Evolutionary conservation across 129 eudicot genomes (phyloP).

Genomic region (Ambrosia artemisiifolia): DNA sequence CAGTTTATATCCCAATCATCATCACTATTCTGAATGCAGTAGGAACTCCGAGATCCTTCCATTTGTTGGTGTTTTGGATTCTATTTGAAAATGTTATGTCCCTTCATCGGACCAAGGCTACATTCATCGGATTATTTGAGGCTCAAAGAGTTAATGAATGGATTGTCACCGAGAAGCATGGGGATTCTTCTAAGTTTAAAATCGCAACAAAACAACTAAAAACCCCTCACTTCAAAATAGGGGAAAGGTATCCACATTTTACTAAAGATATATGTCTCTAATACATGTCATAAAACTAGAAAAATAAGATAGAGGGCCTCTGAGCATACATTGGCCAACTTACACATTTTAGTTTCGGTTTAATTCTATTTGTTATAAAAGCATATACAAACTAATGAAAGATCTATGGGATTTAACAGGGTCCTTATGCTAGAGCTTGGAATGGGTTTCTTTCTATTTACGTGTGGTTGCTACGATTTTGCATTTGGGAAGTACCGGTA

Average conservation of each 20-base stretch:
- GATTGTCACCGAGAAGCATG: slow-evolving; percentile 75
- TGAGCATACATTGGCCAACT: no score
- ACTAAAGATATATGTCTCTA: background rate
- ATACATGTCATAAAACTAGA: background rate
- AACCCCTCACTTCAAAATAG: slow-evolving; percentile 40
- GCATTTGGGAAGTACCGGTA: slow-evolving; percentile 61
- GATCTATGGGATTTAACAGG: slow-evolving; percentile 21
- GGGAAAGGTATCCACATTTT: slow-evolving; percentile 40
- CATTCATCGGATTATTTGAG: slow-evolving; percentile 63
- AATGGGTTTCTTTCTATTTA: slow-evolving; percentile 62
- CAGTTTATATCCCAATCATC: slow-evolving; percentile 29
- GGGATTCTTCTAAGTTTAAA: slow-evolving; percentile 48
- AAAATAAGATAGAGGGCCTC: no score
- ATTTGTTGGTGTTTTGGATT: slow-evolving; percentile 69
- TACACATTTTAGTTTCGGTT: background rate
- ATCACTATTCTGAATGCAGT: slow-evolving; percentile 27
- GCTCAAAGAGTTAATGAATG: slow-evolving; percentile 63
- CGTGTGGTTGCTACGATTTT: slow-evolving; percentile 67
- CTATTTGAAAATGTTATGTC: slow-evolving; percentile 42
- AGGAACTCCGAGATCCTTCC: slow-evolving; percentile 55
- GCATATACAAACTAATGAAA: background rate
- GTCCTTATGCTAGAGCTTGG: slow-evolving; percentile 54
- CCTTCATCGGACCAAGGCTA: slow-evolving; percentile 66
- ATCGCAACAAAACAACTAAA: slow-evolving; percentile 28
- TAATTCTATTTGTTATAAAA: background rate